phyloP scores from a whole-genome alignment of 805 yeast genomes.

The Myxozyma melibiosi region DNA sequence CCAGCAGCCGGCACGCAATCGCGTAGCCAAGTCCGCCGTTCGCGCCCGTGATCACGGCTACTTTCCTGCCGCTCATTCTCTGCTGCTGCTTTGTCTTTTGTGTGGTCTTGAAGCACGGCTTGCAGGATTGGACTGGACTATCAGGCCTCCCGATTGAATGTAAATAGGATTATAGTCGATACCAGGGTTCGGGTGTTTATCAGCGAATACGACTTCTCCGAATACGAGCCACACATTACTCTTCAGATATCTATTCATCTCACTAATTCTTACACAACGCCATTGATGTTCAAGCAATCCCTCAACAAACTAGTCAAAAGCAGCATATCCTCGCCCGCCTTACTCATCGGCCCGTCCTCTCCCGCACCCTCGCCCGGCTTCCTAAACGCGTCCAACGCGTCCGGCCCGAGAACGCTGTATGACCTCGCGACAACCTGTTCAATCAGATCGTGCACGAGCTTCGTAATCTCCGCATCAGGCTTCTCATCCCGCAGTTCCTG shows the following conservation, averaged over 20 bases:
- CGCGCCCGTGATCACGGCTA: conserved; percentile 49
- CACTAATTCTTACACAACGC: conserved; percentile 8
- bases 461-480: conserved; percentile 4
- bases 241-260: neutral
- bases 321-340: conserved; percentile 26
- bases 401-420: conserved; percentile 25
- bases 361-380: neutral
- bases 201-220: too few species aligned
- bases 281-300: conserved; percentile 25
- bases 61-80: conserved; percentile 23
- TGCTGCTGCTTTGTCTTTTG: neutral
- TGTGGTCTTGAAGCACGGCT: too few species aligned
- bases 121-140: too few species aligned
- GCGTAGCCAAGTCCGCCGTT: conserved; percentile 75
- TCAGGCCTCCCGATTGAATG: too few species aligned
- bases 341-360: neutral
- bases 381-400: conserved; percentile 22
- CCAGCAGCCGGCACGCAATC: conserved; percentile 77
- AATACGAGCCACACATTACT: too few species aligned
- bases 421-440: conserved; percentile 23
- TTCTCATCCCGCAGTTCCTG: conserved; percentile 5
- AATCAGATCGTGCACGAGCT: conserved; percentile 9
- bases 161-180: too few species aligned
- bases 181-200: neutral
- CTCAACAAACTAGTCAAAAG: conserved; percentile 26